Percentiles rank a stretch among this genome's conserved stretches.
Conservation (phyloP, 1,139 yeast species). For the Starmera stellimalicola region DNA sequence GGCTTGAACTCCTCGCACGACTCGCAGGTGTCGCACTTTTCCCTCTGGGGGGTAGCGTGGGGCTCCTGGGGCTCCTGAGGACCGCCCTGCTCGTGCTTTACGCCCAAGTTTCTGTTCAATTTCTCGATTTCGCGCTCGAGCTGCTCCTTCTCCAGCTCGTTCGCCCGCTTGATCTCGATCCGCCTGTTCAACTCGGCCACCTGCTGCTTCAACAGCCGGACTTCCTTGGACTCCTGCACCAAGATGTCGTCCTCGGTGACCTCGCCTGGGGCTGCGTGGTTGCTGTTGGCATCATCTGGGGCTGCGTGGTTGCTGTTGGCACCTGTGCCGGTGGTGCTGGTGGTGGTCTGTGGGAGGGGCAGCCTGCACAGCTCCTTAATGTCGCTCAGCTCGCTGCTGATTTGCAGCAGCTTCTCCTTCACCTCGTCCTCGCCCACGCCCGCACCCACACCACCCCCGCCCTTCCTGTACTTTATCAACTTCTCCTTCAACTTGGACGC, state of each 20-base stretch:
- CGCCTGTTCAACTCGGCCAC: background rate
- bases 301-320: background rate
- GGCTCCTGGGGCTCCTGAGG: background rate
- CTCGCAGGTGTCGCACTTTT: background rate
- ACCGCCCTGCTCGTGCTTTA: background rate
- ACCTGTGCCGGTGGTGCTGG: too few species aligned
- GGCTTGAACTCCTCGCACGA: background rate
- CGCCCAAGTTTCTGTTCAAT: background rate
- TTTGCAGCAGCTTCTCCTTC: background rate
- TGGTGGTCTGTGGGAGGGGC: too few species aligned
- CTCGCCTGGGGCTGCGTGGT: background rate
- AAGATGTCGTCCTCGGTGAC: background rate
- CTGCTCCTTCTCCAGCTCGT: background rate
- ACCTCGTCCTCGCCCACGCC: background rate
- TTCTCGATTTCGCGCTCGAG: background rate
- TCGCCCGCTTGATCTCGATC: background rate
- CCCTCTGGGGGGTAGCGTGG: background rate
- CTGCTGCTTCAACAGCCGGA: background rate
- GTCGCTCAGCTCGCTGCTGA: background rate
- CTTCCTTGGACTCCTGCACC: background rate
- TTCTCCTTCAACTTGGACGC: background rate
- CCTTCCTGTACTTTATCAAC: background rate
- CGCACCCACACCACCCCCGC: background rate
- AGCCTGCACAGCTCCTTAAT: background rate
- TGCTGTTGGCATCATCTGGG: background rate